Base-by-base conservation (phyloP, 164 flowering plant genomes). In the Macadamia tetraphylla region DNA sequence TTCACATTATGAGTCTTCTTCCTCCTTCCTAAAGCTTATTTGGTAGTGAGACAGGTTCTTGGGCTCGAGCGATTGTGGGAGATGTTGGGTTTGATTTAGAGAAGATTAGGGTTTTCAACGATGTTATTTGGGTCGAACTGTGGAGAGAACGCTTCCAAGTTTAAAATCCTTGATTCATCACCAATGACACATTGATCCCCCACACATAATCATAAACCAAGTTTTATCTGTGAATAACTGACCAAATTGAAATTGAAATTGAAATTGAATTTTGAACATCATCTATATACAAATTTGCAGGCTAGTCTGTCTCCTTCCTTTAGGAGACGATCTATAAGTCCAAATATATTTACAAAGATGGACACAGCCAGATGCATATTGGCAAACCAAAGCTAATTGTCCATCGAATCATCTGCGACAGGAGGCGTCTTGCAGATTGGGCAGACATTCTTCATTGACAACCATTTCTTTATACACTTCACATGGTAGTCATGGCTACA, bases 361-460 rank as follows among this genome's bases (percentile, higher is more conserved):
- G 15, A 53, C 3, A 11, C 13, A 53, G 15, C 13, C 17, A 53
- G 3, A 51, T 11, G 5, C 18, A n/a, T 17, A 53, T 14, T 35
- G 40, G 18, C 15, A 53, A 17, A 53, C 15, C 18, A 14, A 5
- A 0, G 23, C 15, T 53, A 11, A 12, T 11, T 67, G 10, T 69
- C 63, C 74, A 73, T 75, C 68, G n/a, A 40, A 29, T 70, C 57
- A 58, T 81, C 85, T 23, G 67, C 60, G 61, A 78, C n/a, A 23
- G 76, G 89, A 62, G 88, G 63, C 53, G 74, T 79, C 77, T 85
- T 87, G 85, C 92, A 87, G 67, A 87, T 83, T 1, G 92, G 92
- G 58, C 92, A 87, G 10, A 71, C 63, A 62, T 84, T 87, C 85
- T 87, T 87, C 82, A 86, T 83, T 4, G 76, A 78, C 62, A 87